Conservation (phyloP, 495 filamentous ascomycete species). For the Aspergillus mulundensis region DNA sequence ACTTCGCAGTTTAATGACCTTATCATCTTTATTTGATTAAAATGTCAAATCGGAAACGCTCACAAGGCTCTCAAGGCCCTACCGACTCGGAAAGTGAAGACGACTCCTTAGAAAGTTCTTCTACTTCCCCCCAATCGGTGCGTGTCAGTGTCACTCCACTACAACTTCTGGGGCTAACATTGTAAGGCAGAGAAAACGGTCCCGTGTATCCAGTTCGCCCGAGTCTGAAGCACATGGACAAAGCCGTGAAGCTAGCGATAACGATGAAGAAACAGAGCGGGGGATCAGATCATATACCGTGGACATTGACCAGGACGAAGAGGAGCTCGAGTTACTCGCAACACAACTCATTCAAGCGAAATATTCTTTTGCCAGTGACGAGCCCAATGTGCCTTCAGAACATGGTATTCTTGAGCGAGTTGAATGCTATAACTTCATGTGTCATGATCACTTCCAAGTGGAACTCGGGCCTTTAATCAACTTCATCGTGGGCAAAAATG, state of each 20-base stretch:
- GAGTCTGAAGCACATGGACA: constrained; percentile 10
- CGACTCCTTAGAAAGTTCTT: constrained; percentile 38
- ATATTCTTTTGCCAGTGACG: constrained; percentile 46
- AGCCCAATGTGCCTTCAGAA: constrained; percentile 72
- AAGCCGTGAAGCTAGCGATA: constrained; percentile 27
- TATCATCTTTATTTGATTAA: constrained; percentile 15
- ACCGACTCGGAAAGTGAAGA: constrained; percentile 48
- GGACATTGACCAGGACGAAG: constrained; percentile 39
- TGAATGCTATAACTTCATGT: constrained; percentile 92
- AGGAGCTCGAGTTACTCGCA: constrained; percentile 57
- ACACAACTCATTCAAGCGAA: constrained; percentile 67
- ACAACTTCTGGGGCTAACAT: constrained; percentile 14
- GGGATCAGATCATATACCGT: constrained; percentile 29
- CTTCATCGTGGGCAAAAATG: constrained; percentile 96
- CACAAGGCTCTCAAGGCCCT: constrained; percentile 37
- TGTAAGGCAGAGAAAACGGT: constrained; percentile 33
- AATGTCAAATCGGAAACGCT: constrained; percentile 47
- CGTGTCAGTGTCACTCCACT: not conserved
- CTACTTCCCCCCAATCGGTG: constrained; percentile 35
- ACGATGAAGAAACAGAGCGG: constrained; percentile 14
- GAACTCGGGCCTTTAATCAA: constrained; percentile 89
- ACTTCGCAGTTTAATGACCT: not conserved
- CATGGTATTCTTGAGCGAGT: constrained; percentile 80
- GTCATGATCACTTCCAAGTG: constrained; percentile 74
- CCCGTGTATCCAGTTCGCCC: constrained; percentile 27